Evolutionary conservation across 73 alveolate species (phyloP).

Genomic region (Uronychia setigera): DNA sequence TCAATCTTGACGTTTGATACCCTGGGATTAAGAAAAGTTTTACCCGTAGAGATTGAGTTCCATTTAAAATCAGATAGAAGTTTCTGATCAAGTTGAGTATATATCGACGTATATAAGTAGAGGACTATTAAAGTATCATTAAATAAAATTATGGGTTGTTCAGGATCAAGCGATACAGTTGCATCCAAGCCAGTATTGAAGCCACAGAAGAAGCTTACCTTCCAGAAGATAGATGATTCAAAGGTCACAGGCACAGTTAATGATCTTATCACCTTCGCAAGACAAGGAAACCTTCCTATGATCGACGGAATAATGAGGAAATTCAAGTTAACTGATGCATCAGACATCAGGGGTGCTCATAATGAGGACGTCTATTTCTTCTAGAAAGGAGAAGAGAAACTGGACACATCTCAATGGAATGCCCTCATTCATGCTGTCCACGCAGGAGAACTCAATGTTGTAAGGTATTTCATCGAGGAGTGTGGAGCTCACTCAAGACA

Average conservation of each 20-base stretch:
- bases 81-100: neutral
- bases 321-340: neutral
- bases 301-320: neutral
- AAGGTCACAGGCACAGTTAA: neutral
- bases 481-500: neutral
- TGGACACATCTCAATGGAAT: neutral
- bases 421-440: neutral
- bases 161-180: neutral
- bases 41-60: neutral
- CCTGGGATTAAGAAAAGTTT: neutral
- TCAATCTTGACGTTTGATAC: neutral
- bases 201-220: neutral
- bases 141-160: neutral
- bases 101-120: too few relatives aligned
- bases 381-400: neutral
- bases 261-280: neutral
- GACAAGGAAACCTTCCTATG: neutral
- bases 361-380: neutral
- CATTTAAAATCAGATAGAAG: neutral
- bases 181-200: neutral
- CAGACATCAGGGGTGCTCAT: neutral
- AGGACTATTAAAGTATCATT: neutral
- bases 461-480: neutral
- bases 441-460: neutral
- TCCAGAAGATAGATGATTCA: neutral